Percentiles rank a stretch among this genome's conserved stretches.
These are phyloP conservation scores for Madurella mycetomatis DNA, from an alignment of 2,329 filamentous ascomycete species.

Conservation along the genomic window DNA sequence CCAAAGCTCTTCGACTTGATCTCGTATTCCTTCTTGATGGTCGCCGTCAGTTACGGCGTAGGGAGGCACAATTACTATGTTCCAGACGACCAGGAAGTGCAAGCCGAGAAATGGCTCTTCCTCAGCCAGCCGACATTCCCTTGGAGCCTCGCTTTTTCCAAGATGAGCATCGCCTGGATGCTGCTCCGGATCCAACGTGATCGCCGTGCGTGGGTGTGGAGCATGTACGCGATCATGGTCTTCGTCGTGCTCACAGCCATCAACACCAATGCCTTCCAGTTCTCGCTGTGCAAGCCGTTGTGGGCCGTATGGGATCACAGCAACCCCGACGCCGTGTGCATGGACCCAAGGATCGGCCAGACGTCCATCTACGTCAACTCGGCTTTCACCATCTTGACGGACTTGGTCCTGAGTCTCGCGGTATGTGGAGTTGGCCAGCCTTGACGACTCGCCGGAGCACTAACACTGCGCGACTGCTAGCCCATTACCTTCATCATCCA, in stretches of 20 bases:
- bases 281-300: slow-evolving; percentile 16
- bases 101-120: slow-evolving; percentile 20
- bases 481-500: slow-evolving; percentile 19
- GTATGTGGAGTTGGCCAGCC: slow-evolving; percentile 4
- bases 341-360: slow-evolving; percentile 6
- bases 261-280: slow-evolving; percentile 15
- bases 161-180: slow-evolving; percentile 20
- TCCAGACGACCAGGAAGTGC: not conserved
- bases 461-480: not conserved
- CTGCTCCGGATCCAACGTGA: slow-evolving; percentile 20
- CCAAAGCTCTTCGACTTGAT: slow-evolving; percentile 12
- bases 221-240: slow-evolving; percentile 13
- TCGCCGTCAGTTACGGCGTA: slow-evolving; percentile 13
- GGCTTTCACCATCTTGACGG: slow-evolving; percentile 14
- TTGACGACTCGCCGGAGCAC: no score
- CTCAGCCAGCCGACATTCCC: slow-evolving; percentile 17
- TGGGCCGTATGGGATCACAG: slow-evolving; percentile 18
- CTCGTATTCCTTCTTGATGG: slow-evolving; percentile 10
- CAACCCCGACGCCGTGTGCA: slow-evolving; percentile 9
- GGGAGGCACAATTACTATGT: slow-evolving; percentile 19
- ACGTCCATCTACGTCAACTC: slow-evolving; percentile 18
- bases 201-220: slow-evolving; percentile 8
- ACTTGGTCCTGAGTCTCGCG: slow-evolving; percentile 15
- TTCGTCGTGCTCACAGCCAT: slow-evolving; percentile 13
- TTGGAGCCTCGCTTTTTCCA: slow-evolving; percentile 19